These are phyloP conservation scores for Ustilaginoidea virens DNA, from an alignment of 2,329 filamentous ascomycete genomes.

Conservation along the genomic window DNA sequence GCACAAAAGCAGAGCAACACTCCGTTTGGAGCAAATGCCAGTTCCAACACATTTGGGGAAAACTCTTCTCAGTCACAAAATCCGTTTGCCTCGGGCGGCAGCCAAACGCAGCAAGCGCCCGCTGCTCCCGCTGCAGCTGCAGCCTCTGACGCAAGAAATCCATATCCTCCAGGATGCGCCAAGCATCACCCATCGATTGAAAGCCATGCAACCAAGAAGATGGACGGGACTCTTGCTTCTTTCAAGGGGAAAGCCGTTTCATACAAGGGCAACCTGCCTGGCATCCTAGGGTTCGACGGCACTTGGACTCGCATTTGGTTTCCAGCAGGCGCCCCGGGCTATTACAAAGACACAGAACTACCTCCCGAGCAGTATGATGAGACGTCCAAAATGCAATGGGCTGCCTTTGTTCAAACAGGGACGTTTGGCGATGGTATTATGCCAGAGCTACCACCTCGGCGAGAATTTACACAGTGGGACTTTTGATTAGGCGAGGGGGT, in stretches of 20 bases:
- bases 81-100: constrained; percentile 9
- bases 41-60: constrained; percentile 11
- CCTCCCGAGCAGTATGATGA: constrained; percentile 41
- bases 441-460: constrained; percentile 62
- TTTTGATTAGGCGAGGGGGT: too few relatives aligned
- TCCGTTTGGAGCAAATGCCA: constrained; percentile 9
- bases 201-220: constrained; percentile 26
- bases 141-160: constrained; percentile 10
- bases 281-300: constrained; percentile 34
- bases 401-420: constrained; percentile 47
- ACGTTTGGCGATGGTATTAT: constrained; percentile 55
- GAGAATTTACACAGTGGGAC: constrained; percentile 61
- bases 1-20: constrained; percentile 4
- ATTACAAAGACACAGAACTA: constrained; percentile 48
- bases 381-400: constrained; percentile 47
- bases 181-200: constrained; percentile 28
- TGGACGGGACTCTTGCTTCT: constrained; percentile 29
- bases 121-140: constrained; percentile 2
- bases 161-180: constrained; percentile 28
- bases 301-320: constrained; percentile 55
- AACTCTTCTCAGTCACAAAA: constrained; percentile 8
- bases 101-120: constrained; percentile 6
- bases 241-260: constrained; percentile 51
- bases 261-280: constrained; percentile 37
- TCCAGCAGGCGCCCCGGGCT: constrained; percentile 50